A percentile compares a stretch with the other conserved stretches of the same genome.
These are phyloP conservation scores for Conringia planisiliqua DNA, from an alignment of 345 rosid species.

Conservation along the genomic window DNA sequence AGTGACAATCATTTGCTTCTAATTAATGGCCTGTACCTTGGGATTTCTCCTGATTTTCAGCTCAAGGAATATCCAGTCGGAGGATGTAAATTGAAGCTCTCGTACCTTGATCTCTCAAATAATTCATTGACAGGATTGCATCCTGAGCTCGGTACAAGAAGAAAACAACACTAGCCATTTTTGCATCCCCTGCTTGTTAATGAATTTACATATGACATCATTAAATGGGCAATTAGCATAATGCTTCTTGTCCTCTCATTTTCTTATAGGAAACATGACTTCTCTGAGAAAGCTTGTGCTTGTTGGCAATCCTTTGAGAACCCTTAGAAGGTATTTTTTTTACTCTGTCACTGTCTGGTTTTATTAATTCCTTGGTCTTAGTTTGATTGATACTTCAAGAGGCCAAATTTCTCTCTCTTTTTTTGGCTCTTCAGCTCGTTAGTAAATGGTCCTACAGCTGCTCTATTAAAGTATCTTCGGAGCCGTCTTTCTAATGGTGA, in stretches of 20 bases:
- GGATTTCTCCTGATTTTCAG: slow-evolving; percentile 42
- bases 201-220: neutral
- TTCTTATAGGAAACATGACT: slow-evolving; percentile 67
- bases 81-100: slow-evolving; percentile 69
- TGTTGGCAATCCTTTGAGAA: slow-evolving; percentile 79
- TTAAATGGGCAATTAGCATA: neutral
- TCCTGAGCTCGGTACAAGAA: slow-evolving; percentile 73
- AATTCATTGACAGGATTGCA: slow-evolving; percentile 87
- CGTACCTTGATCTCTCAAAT: slow-evolving; percentile 86
- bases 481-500: slow-evolving; percentile 76
- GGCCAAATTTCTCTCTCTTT: neutral
- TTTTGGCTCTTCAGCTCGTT: slow-evolving; percentile 52
- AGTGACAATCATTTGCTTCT: neutral
- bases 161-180: slow-evolving; percentile 18
- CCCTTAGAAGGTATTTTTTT: slow-evolving; percentile 68
- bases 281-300: slow-evolving; percentile 74
- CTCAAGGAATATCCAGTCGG: slow-evolving; percentile 78
- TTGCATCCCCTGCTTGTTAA: slow-evolving; percentile 9
- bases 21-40: neutral
- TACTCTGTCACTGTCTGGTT: neutral
- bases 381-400: slow-evolving; percentile 18
- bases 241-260: neutral
- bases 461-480: slow-evolving; percentile 74
- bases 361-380: slow-evolving; percentile 1
- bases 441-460: slow-evolving; percentile 88